Conservation (phyloP, 352 stramenopile genomes). For the Phytophthora citricola region DNA sequence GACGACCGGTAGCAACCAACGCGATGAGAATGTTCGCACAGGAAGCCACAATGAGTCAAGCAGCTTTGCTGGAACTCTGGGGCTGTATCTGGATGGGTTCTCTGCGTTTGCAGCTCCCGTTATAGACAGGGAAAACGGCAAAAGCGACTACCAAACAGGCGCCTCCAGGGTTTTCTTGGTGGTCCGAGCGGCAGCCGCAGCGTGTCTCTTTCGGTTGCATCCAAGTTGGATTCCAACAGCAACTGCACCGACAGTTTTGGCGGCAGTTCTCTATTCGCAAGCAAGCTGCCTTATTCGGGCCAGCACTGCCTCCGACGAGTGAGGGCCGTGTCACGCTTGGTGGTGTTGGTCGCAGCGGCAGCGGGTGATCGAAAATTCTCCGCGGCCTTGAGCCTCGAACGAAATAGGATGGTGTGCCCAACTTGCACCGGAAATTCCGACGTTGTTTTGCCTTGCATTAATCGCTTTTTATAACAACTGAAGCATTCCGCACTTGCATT, state of each 20-base stretch:
- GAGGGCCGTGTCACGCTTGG: conserved; percentile 5
- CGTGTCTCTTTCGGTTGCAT: too few species aligned
- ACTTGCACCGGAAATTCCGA: conserved; percentile 1
- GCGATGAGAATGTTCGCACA: conserved; percentile 6
- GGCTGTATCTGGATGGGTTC: conserved; percentile 20
- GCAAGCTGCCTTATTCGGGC: conserved; percentile 55
- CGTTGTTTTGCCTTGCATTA: neutral
- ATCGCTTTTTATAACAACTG: too few species aligned
- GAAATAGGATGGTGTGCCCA: conserved; percentile 1
- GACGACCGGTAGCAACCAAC: conserved; percentile 9
- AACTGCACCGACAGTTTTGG: conserved; percentile 19
- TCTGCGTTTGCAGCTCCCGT: conserved; percentile 18
- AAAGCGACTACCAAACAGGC: conserved; percentile 31
- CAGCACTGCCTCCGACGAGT: neutral
- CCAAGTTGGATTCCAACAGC: neutral
- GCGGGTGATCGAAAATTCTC: conserved; percentile 26
- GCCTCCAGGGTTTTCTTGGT: conserved; percentile 51
- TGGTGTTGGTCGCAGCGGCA: conserved; percentile 36
- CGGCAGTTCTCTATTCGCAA: conserved; percentile 41
- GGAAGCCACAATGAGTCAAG: conserved; percentile 9
- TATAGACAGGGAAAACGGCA: neutral
- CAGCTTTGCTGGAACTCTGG: conserved; percentile 20
- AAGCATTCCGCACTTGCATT: too few species aligned
- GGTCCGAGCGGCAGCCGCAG: too few species aligned
- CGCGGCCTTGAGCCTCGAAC: neutral